A percentile compares a stretch with the other conserved stretches of the same genome.
These are phyloP conservation scores for Debaryomyces sp. DNA, from an alignment of 1,139 yeast genomes.

Conservation along the genomic window DNA sequence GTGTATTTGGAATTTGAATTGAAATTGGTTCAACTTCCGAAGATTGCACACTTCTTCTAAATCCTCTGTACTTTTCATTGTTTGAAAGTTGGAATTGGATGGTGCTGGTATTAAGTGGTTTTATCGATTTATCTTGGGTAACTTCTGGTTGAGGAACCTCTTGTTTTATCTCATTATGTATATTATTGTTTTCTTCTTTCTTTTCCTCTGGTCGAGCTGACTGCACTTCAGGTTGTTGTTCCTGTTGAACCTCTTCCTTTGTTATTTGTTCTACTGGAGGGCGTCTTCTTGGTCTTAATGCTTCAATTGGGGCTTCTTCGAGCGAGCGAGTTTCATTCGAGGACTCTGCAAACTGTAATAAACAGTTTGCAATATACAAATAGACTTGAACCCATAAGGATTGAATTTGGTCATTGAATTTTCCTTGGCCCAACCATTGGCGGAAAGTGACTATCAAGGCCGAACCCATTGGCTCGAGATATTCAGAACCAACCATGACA, in stretches of 20 bases:
- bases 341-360: slow-evolving; percentile 29
- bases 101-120: slow-evolving; percentile 7
- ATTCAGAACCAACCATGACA: slow-evolving; percentile 27
- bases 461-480: slow-evolving; percentile 49
- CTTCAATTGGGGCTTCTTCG: slow-evolving; percentile 14
- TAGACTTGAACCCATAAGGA: slow-evolving; percentile 45
- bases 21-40: slow-evolving; percentile 28
- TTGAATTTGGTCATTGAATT: slow-evolving; percentile 38
- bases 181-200: not conserved
- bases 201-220: slow-evolving; percentile 1
- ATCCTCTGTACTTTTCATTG: slow-evolving; percentile 47
- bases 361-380: slow-evolving; percentile 41
- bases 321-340: slow-evolving; percentile 12
- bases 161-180: not conserved
- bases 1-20: slow-evolving; percentile 27
- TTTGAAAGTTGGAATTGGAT: slow-evolving; percentile 26
- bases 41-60: slow-evolving; percentile 41
- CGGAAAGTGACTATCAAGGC: slow-evolving; percentile 43
- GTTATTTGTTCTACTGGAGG: slow-evolving; percentile 1
- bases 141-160: not conserved
- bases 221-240: not conserved
- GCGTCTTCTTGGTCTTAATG: slow-evolving; percentile 15
- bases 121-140: not conserved
- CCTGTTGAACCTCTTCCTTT: not conserved
- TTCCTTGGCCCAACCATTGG: slow-evolving; percentile 36